Evolutionary conservation across 192 early-diverging fungal species (phyloP).

Genomic region (Linnemannia schmuckeri): DNA sequence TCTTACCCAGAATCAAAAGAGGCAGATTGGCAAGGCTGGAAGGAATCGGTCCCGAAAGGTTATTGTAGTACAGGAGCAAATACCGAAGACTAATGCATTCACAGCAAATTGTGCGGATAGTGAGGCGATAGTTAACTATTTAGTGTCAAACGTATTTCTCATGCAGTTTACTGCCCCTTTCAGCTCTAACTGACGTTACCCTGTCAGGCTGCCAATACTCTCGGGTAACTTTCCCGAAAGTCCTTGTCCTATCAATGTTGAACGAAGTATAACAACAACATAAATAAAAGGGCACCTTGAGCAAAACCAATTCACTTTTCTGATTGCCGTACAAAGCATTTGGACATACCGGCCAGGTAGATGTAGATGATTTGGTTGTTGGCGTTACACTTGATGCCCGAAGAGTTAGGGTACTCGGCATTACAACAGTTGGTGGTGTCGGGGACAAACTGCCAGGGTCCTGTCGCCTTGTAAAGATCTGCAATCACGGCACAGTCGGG

Average conservation of each 20-base stretch:
- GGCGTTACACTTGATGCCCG: conserved; percentile 42
- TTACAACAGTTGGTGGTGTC: conserved; percentile 51
- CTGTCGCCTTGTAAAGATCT: conserved; percentile 45
- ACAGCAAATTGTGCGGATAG: not conserved
- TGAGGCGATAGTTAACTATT: not conserved
- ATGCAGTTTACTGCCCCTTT: no score
- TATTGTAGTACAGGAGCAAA: conserved; percentile 43
- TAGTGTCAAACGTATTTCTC: not conserved
- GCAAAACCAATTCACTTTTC: not conserved
- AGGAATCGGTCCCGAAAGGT: conserved; percentile 41
- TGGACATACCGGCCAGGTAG: conserved; percentile 36
- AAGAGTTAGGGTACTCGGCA: conserved; percentile 41
- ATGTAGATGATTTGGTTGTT: conserved; percentile 44
- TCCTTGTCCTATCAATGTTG: conserved; percentile 28
- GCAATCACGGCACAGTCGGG: conserved; percentile 33
- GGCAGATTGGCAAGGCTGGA: conserved; percentile 25
- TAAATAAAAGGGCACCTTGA: no score
- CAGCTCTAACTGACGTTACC: conserved; percentile 2
- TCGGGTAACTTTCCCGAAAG: conserved; percentile 34
- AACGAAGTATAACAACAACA: no score
- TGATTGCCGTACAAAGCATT: no score
- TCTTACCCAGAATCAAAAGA: conserved; percentile 28
- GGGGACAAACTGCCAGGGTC: conserved; percentile 50
- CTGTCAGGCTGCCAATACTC: conserved; percentile 27
- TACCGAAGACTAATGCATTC: conserved; percentile 30